These are phyloP conservation scores for Scytalidium lignicola DNA, from an alignment of 2,329 filamentous ascomycete genomes.

Conservation along the genomic window DNA sequence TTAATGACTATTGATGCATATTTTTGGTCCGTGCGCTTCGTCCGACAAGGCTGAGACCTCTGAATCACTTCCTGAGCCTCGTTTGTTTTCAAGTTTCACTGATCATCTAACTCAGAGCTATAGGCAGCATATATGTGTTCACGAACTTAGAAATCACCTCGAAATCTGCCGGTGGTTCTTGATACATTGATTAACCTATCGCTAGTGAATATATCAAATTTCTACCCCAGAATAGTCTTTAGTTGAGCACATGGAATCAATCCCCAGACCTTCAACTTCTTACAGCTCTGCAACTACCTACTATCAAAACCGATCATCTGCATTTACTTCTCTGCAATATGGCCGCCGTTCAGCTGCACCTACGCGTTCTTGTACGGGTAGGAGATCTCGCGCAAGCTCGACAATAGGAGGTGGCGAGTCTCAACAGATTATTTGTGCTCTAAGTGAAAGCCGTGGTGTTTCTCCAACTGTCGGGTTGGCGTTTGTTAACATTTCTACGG, in stretches of 20 bases:
- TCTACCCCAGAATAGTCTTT: too few relatives aligned
- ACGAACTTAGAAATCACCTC: too few relatives aligned
- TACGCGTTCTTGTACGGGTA: slow-evolving; percentile 22
- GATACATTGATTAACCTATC: neutral
- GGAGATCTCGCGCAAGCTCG: slow-evolving; percentile 23
- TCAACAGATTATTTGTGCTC: slow-evolving; percentile 79
- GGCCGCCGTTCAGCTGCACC: slow-evolving; percentile 21
- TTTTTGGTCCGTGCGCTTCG: too few relatives aligned
- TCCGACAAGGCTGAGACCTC: too few relatives aligned
- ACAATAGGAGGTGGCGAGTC: slow-evolving; percentile 39
- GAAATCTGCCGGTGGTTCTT: too few relatives aligned
- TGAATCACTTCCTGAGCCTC: too few relatives aligned
- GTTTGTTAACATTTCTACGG: slow-evolving; percentile 81
- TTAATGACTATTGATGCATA: too few relatives aligned
- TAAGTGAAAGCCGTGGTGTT: slow-evolving; percentile 83
- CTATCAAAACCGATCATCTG: slow-evolving; percentile 22
- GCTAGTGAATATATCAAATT: too few relatives aligned
- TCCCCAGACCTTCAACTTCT: slow-evolving; percentile 11
- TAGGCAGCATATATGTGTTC: too few relatives aligned
- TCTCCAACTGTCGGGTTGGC: slow-evolving; percentile 80
- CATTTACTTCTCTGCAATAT: slow-evolving; percentile 21
- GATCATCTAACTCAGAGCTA: too few relatives aligned
- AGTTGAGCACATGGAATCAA: neutral
- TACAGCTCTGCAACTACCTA: slow-evolving; percentile 19
- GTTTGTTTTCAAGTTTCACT: too few relatives aligned